Evolutionary conservation across 2,329 filamentous ascomycete genomes (phyloP).

Genomic region (Ceratocystis lukuohia): DNA sequence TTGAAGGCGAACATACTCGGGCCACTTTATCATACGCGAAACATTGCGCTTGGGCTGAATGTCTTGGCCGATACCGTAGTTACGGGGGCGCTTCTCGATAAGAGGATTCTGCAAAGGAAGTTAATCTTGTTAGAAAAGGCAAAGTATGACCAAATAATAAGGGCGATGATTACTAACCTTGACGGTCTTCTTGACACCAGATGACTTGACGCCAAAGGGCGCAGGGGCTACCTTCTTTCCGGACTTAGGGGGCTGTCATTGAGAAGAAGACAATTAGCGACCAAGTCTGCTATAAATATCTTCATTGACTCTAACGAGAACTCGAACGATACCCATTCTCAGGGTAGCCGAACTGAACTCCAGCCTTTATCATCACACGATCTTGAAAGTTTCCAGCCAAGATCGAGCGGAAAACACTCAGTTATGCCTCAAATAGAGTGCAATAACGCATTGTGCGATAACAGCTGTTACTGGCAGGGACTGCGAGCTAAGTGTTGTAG

Average conservation of each 20-base stretch:
- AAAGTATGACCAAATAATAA: too few species aligned
- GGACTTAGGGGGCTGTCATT: slow-evolving; percentile 98
- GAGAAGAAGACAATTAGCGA: slow-evolving; percentile 95
- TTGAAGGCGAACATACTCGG: slow-evolving; percentile 97
- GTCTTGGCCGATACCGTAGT: slow-evolving; percentile 98
- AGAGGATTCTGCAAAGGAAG: slow-evolving; percentile 71
- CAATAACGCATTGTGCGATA: slow-evolving; percentile 10
- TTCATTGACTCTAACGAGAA: slow-evolving; percentile 80
- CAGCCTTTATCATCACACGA: slow-evolving; percentile 20
- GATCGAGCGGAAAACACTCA: slow-evolving; percentile 17
- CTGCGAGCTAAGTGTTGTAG: slow-evolving; percentile 5
- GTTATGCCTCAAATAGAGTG: slow-evolving; percentile 9
- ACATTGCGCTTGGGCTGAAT: slow-evolving; percentile 94
- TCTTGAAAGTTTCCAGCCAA: slow-evolving; percentile 13
- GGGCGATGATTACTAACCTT: slow-evolving; percentile 56
- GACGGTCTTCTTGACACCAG: slow-evolving; percentile 80
- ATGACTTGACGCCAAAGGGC: slow-evolving; percentile 91
- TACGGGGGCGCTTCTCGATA: slow-evolving; percentile 92
- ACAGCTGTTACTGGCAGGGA: slow-evolving; percentile 11
- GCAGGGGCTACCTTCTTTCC: slow-evolving; percentile 97
- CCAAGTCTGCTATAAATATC: slow-evolving; percentile 62
- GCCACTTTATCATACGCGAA: slow-evolving; percentile 98
- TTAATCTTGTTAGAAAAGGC: slow-evolving; percentile 21
- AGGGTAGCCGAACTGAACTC: slow-evolving; percentile 13
- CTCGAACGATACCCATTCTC: slow-evolving; percentile 21